These are phyloP conservation scores for Suhomyces wounanorum DNA, from an alignment of 1,139 yeast genomes.

Conservation along the genomic window DNA sequence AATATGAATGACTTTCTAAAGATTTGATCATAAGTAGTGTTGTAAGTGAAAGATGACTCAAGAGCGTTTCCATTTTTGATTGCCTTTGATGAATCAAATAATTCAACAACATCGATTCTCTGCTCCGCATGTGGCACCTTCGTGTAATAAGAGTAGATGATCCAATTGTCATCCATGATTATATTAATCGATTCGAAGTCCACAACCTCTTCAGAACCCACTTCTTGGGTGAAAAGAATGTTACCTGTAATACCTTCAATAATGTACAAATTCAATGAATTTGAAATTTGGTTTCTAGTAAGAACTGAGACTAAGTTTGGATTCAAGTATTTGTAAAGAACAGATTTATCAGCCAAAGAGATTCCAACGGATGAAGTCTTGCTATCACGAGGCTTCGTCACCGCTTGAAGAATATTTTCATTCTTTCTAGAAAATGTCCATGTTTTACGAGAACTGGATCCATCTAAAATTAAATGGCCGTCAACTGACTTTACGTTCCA, in stretches of 20 bases:
- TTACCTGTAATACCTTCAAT: constrained; percentile 74
- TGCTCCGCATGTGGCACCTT: constrained; percentile 51
- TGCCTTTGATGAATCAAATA: constrained; percentile 60
- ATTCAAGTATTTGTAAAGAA: constrained; percentile 80
- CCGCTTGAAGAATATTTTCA: constrained; percentile 23
- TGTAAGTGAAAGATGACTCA: constrained; percentile 35
- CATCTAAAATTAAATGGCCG: constrained; percentile 26
- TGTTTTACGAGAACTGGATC: constrained; percentile 17
- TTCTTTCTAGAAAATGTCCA: constrained; percentile 32
- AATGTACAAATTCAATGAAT: constrained; percentile 47
- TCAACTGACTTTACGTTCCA: constrained; percentile 17
- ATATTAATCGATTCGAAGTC: constrained; percentile 47
- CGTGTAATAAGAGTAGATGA: constrained; percentile 67
- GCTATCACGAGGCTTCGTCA: constrained; percentile 39
- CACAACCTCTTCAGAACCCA: constrained; percentile 41
- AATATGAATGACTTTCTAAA: constrained; percentile 58
- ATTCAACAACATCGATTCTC: constrained; percentile 70
- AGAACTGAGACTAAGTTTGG: constrained; percentile 67
- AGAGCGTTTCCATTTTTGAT: constrained; percentile 18
- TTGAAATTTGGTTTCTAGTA: constrained; percentile 35
- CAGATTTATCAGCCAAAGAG: constrained; percentile 68
- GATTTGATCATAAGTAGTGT: constrained; percentile 31
- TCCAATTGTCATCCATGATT: constrained; percentile 81
- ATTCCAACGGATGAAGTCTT: constrained; percentile 68
- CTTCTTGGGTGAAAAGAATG: constrained; percentile 50